phyloP scores from a whole-genome alignment of 495 filamentous ascomycete genomes.

The Chaetomium cochliodes region DNA sequence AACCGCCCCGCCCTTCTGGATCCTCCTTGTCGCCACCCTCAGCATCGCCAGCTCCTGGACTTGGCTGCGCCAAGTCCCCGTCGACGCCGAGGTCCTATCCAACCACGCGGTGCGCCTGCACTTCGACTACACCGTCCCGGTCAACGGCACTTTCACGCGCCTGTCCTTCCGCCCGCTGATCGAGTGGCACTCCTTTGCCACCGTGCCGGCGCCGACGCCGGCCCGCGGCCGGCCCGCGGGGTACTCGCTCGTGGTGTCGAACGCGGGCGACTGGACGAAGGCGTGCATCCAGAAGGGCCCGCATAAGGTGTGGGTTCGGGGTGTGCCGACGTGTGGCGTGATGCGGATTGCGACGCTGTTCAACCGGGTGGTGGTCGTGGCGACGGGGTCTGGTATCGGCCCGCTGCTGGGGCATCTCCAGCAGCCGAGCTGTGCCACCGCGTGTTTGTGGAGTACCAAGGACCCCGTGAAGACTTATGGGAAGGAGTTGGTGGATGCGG shows the following conservation, averaged over 20 bases:
- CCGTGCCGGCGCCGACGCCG: conserved; percentile 48
- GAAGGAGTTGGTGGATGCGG: conserved; percentile 37
- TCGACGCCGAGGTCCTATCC: conserved; percentile 57
- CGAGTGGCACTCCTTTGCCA: conserved; percentile 73
- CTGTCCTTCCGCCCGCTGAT: conserved; percentile 53
- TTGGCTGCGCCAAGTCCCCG: conserved; percentile 53
- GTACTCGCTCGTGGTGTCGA: conserved; percentile 64
- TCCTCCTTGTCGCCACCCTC: conserved; percentile 52
- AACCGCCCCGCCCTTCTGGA: conserved; percentile 54
- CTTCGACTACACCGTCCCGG: conserved; percentile 54
- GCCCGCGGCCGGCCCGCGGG: conserved; percentile 32
- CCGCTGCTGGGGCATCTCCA: conserved; percentile 49
- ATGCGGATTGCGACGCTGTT: conserved; percentile 64
- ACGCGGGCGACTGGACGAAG: conserved; percentile 70
- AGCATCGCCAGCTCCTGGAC: conserved; percentile 60
- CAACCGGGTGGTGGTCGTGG: conserved; percentile 60
- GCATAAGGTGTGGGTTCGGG: conserved; percentile 51
- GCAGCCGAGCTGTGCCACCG: conserved; percentile 30
- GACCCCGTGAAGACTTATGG: conserved; percentile 43
- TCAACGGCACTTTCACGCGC: conserved; percentile 33
- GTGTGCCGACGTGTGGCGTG: conserved; percentile 56
- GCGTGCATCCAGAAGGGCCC: conserved; percentile 55
- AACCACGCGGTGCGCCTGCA: conserved; percentile 60
- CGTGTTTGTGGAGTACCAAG: conserved; percentile 45
- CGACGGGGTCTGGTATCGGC: conserved; percentile 71